Evolutionary conservation across 2,329 filamentous ascomycete species (phyloP).

Genomic region (Bipolaris sorokiniana): DNA sequence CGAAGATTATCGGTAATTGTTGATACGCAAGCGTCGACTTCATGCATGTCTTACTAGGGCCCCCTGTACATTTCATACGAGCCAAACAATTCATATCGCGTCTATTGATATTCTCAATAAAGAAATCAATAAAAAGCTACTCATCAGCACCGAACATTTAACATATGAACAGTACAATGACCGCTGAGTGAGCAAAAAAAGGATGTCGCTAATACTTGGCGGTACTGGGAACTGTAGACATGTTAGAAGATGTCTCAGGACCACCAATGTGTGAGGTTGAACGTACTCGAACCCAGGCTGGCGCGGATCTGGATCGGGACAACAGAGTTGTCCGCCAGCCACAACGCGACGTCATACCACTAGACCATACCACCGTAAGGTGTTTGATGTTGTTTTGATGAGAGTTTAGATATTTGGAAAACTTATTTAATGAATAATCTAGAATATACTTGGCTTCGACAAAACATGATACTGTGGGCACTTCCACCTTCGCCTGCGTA

Average conservation of each 20-base stretch:
- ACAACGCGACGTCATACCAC: conserved; percentile 44
- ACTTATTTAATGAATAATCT: too few relatives aligned
- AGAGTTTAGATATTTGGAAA: neutral
- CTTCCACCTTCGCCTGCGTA: neutral
- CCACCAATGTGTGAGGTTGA: conserved; percentile 8
- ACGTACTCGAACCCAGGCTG: conserved; percentile 40
- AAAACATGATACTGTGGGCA: too few relatives aligned
- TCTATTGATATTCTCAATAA: too few relatives aligned
- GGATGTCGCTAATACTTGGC: conserved; percentile 24
- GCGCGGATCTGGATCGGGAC: conserved; percentile 35
- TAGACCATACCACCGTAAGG: conserved; percentile 36
- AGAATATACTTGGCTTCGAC: too few relatives aligned
- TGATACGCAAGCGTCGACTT: too few relatives aligned
- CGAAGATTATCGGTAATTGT: too few relatives aligned
- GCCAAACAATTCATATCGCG: too few relatives aligned
- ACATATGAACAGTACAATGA: neutral
- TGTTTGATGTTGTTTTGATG: conserved; percentile 15
- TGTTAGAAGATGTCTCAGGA: conserved; percentile 28
- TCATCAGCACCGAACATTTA: neutral
- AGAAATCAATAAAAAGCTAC: neutral
- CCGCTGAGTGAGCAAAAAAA: conserved; percentile 16
- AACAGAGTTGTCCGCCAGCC: conserved; percentile 30
- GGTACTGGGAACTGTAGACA: conserved; percentile 37
- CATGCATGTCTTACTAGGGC: too few relatives aligned
- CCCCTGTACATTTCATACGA: neutral